Evolutionary conservation across 139 green algal genomes (phyloP), one percentile per base, ranked within the genome.

Genomic region (Chlorella sp.): DNA sequence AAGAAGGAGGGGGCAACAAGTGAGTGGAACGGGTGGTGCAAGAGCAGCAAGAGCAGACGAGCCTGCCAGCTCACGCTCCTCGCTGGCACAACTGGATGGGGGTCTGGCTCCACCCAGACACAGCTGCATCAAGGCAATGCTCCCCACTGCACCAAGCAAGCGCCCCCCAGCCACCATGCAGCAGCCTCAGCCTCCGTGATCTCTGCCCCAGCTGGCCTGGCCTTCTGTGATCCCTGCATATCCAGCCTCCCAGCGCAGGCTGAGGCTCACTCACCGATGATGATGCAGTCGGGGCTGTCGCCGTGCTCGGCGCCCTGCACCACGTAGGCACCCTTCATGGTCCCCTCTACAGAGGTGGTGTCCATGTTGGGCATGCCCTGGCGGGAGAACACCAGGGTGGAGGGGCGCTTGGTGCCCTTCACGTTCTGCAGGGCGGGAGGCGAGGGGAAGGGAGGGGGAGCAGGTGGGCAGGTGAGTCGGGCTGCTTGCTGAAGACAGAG

Each of bases 341-440:
- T 93, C 82, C 92, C 94, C 91, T 99, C 97, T 18, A 95, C 91
- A 81, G 91, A 96, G 91, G 95, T 97, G 93, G 92, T 93, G 60
- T 95, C 90, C 90, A 98, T 94, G 96, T 99, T 99, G 91, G 96
- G 96, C 95, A 99, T 97, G 92, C 96, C 97, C 94, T 99, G 98
- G 91, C 98, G 97, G 5, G 98, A 99, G 68, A 99, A 94, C 21
- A 96, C 98, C 66, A 99, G 95, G 66, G 96, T 96, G 75, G 96
- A 96, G 60, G 98, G 98, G 83, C 95, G 94, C 81, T 95, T 95
- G 89, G 93, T 89, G 69, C 84, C 77, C 86, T 93, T 90, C 24
- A 94, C 53, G 90, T 95, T 96, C 69, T 88, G 81, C 81, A 32
- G 32, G 32, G 37, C 28, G 42, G 48, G 48, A 14, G 21, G 22